These are phyloP conservation scores for Cocos nucifera DNA, from an alignment of 176 grass and related monocot genomes.

Conservation along the genomic window DNA sequence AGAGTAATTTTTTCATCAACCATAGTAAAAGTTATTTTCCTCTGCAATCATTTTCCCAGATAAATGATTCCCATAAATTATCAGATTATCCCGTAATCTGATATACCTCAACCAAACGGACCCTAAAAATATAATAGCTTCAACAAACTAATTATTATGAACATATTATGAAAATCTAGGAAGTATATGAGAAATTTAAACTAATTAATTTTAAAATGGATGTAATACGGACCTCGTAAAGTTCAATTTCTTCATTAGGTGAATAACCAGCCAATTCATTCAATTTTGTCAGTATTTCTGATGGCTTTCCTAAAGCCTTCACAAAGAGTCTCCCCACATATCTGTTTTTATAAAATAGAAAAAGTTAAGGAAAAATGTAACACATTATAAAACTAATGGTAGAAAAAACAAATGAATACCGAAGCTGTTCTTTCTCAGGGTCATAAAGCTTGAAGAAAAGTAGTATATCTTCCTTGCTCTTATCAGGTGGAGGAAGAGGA, in stretches of 20 bases:
- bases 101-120: too few relatives aligned
- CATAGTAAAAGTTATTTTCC: too few relatives aligned
- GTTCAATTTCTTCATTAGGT: slow-evolving; percentile 81
- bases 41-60: too few relatives aligned
- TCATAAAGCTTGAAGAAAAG: slow-evolving; percentile 99
- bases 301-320: slow-evolving; percentile 68
- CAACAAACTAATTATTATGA: too few relatives aligned
- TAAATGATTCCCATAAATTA: too few relatives aligned
- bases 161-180: too few relatives aligned
- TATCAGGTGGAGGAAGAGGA: slow-evolving; percentile 57
- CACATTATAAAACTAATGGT: not conserved
- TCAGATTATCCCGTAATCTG: too few relatives aligned
- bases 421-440: slow-evolving; percentile 83
- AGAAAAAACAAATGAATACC: slow-evolving; percentile 25
- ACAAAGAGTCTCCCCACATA: slow-evolving; percentile 91
- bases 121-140: too few relatives aligned
- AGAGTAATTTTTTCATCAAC: too few relatives aligned
- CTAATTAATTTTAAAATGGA: too few relatives aligned
- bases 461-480: slow-evolving; percentile 86
- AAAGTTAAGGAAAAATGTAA: slow-evolving; percentile 11
- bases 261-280: slow-evolving; percentile 81
- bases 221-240: slow-evolving; percentile 62
- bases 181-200: too few relatives aligned
- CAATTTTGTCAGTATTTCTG: slow-evolving; percentile 73
- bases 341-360: slow-evolving; percentile 39